These are phyloP conservation scores for Kluyveromyces starmeri DNA, from an alignment of 805 yeast species.

Conservation along the genomic window DNA sequence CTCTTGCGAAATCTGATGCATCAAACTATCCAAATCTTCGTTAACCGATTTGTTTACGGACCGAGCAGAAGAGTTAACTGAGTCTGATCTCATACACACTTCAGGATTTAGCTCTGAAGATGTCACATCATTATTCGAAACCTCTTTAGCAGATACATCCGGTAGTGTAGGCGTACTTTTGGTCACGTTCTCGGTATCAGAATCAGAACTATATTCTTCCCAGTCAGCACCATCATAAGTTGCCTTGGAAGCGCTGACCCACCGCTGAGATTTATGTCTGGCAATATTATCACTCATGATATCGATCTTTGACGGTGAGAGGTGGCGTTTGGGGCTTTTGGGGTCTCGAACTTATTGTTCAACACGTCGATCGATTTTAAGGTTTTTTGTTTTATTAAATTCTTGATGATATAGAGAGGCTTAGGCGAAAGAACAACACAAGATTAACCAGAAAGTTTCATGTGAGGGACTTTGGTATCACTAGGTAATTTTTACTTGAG, in stretches of 20 bases:
- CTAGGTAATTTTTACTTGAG: no score
- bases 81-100: background rate
- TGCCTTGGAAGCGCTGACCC: slow-evolving; percentile 34
- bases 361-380: no score
- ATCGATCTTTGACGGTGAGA: no score
- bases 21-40: slow-evolving; percentile 24
- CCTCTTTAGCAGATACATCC: slow-evolving; percentile 3
- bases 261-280: slow-evolving; percentile 33
- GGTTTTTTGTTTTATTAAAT: no score
- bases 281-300: slow-evolving; percentile 24
- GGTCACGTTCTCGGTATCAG: slow-evolving; percentile 3
- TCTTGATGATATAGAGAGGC: no score
- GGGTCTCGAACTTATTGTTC: no score
- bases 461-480: no score
- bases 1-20: slow-evolving; percentile 27
- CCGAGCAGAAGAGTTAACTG: slow-evolving; percentile 8
- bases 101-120: slow-evolving; percentile 5
- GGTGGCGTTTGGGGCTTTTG: no score
- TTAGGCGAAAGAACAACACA: no score
- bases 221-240: slow-evolving; percentile 37
- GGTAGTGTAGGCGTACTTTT: slow-evolving; percentile 3
- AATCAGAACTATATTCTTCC: slow-evolving; percentile 16
- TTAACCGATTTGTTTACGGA: slow-evolving; percentile 11
- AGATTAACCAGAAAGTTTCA: no score
- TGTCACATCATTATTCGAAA: slow-evolving; percentile 7